Percentiles rank a stretch among this genome's conserved stretches.
phyloP scores from a whole-genome alignment of 805 yeast genomes.

The Wickerhamomyces queroliae region DNA sequence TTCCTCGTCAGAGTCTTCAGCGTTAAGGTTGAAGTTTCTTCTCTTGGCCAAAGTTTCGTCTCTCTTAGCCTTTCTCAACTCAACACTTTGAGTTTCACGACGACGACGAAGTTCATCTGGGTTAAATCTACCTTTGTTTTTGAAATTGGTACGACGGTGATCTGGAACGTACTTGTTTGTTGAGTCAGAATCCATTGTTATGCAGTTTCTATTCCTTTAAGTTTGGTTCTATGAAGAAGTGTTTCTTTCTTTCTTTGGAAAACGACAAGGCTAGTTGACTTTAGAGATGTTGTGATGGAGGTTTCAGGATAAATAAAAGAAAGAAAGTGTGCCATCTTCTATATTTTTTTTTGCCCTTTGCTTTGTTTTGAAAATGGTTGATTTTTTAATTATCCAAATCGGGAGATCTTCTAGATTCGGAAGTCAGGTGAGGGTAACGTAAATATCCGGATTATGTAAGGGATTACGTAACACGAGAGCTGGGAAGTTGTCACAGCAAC shows the following conservation, averaged over 20 bases:
- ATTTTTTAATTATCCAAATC: not conserved
- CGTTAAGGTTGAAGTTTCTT: conserved; percentile 60
- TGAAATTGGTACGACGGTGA: conserved; percentile 93
- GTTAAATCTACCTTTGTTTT: conserved; percentile 89
- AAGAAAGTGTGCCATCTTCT: conserved; percentile 2
- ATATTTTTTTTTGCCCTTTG: not conserved
- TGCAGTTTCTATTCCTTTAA: not conserved
- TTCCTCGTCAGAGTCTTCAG: conserved; percentile 50
- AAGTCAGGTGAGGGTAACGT: conserved; percentile 31
- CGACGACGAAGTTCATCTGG: conserved; percentile 97
- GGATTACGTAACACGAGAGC: too few species aligned
- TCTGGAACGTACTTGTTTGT: conserved; percentile 89
- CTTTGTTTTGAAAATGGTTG: not conserved
- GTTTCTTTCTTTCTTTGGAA: conserved; percentile 6
- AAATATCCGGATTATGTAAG: too few species aligned
- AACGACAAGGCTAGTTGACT: not conserved
- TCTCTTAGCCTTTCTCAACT: conserved; percentile 91
- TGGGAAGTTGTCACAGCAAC: too few species aligned
- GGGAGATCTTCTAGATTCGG: not conserved
- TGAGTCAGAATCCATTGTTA: conserved; percentile 65
- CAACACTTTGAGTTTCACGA: conserved; percentile 96
- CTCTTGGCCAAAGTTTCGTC: conserved; percentile 93
- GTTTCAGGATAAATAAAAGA: not conserved
- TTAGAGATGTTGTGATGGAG: not conserved
- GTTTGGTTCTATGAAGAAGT: conserved; percentile 10